Evolutionary conservation across 2,329 filamentous ascomycete genomes (phyloP).

Genomic region (Emericellopsis atlantica): DNA sequence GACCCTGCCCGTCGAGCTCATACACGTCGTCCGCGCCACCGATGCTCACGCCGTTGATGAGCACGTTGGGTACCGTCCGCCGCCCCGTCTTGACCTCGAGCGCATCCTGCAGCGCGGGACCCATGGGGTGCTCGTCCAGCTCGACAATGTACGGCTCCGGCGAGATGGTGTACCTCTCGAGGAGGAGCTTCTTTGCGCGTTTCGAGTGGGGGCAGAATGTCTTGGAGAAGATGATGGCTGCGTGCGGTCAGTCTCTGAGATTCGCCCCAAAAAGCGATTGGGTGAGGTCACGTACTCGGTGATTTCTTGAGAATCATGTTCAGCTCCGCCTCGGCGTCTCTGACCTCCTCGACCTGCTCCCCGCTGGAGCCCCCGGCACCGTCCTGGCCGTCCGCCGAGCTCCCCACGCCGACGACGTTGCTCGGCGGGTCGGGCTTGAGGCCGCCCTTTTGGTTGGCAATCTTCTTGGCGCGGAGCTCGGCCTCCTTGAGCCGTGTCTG

Average conservation of each 20-base stretch:
- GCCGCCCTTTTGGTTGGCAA: slow-evolving; percentile 53
- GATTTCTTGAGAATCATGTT: slow-evolving; percentile 71
- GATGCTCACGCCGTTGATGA: slow-evolving; percentile 79
- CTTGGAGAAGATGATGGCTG: slow-evolving; percentile 95
- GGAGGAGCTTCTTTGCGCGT: slow-evolving; percentile 72
- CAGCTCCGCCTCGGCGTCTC: slow-evolving; percentile 57
- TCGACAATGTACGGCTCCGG: slow-evolving; percentile 83
- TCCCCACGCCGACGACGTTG: slow-evolving; percentile 45
- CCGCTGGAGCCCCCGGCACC: slow-evolving; percentile 10
- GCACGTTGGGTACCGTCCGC: slow-evolving; percentile 80
- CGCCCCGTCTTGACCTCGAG: slow-evolving; percentile 66
- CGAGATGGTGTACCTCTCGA: slow-evolving; percentile 72
- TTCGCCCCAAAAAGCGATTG: background rate
- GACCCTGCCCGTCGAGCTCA: slow-evolving; percentile 53
- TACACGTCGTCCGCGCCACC: slow-evolving; percentile 82
- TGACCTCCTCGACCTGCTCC: slow-evolving; percentile 30
- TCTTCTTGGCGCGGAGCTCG: slow-evolving; percentile 55
- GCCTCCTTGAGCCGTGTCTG: slow-evolving; percentile 53
- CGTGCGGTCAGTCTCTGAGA: background rate
- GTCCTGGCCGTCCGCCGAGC: slow-evolving; percentile 37
- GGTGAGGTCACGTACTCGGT: slow-evolving; percentile 48
- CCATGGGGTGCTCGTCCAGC: slow-evolving; percentile 71
- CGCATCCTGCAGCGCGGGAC: slow-evolving; percentile 56
- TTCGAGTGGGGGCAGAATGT: slow-evolving; percentile 80
- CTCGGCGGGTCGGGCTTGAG: slow-evolving; percentile 46